Evolutionary conservation across 306 rosid genomes (phyloP), one percentile per base, ranked within the genome.

Genomic region (Inga laurina): DNA sequence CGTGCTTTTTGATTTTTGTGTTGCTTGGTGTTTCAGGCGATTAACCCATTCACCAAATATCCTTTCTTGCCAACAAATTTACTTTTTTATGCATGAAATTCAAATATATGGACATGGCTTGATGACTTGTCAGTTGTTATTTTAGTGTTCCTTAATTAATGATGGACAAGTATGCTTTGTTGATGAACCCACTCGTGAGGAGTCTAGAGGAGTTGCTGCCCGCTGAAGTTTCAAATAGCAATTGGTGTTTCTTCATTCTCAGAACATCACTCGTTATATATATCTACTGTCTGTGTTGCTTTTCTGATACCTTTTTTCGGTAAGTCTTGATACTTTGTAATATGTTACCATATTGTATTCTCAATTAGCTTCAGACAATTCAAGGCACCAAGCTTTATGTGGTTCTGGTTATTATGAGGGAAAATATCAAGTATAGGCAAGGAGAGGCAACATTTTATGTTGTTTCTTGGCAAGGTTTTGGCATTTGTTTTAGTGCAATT

Each of bases 181-280:
- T 88, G 86, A 90, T 94, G 94, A 94, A 94, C 83, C 97, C 97
- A 3, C 79, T 94, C 83, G 94, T 94, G 86, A 91, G 93, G 88
- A 82, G 93, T 84, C 56, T 91, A 18, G 98, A 94, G 84, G 98
- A 94, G 90, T 90, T 94, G 87, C 88, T 92, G 27, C 94, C 97
- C 0, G 32, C 30, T 24, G 45, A 78, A 65, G 82, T 92, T 84
- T 54, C 97, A 79, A 86, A 67, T 66, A 93, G 81, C 77, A 27
- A 46, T 57, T 87, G 94, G 94, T 88, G 92, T 69, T 90, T 79
- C 86, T 35, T 94, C 80, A 83, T 89, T 80, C 82, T 94, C 5
- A 91, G 97, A 89, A 91, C 94, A 69, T 72, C 79, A 18, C 89
- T 94, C 10, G 96, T 94, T 30, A 14, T 76, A 44, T 30, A 14